These are phyloP conservation scores for Claviceps pusilla DNA, from an alignment of 2,329 filamentous ascomycete species.

Conservation along the genomic window DNA sequence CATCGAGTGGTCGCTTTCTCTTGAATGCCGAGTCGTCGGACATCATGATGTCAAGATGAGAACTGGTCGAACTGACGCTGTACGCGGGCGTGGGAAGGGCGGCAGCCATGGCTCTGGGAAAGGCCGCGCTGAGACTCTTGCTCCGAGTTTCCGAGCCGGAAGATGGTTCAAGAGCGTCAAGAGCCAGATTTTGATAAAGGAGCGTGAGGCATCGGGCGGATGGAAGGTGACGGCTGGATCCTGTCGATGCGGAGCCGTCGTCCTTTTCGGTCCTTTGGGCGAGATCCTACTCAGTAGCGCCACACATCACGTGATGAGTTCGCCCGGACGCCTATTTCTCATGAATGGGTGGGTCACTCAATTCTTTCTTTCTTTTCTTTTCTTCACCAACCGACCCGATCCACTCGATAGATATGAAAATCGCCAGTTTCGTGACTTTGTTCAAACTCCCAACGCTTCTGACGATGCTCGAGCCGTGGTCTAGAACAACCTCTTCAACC, in stretches of 20 bases:
- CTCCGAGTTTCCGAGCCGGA: conserved; percentile 31
- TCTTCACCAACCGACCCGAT: conserved; percentile 26
- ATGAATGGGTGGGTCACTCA: neutral
- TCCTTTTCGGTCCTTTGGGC: neutral
- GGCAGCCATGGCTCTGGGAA: conserved; percentile 25
- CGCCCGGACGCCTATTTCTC: neutral
- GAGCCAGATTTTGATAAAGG: conserved; percentile 42
- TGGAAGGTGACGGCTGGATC: conserved; percentile 32
- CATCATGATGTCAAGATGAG: conserved; percentile 30
- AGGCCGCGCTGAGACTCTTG: conserved; percentile 31
- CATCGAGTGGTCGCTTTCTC: conserved; percentile 45
- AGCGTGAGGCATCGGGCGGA: conserved; percentile 53
- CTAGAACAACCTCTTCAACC: conserved; percentile 40
- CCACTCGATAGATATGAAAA: conserved; percentile 19
- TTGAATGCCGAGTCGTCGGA: conserved; percentile 42
- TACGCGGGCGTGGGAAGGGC: conserved; percentile 48
- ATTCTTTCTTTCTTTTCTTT: conserved; percentile 12
- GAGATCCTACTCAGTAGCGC: neutral
- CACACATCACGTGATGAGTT: neutral
- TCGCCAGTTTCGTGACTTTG: conserved; percentile 21
- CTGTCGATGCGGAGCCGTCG: conserved; percentile 13
- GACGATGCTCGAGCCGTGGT: conserved; percentile 39
- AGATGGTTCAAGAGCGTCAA: conserved; percentile 26
- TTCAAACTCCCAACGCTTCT: conserved; percentile 23
- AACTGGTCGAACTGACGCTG: conserved; percentile 42